Evolutionary conservation across 495 filamentous ascomycete species (phyloP).

Genomic region (Neurospora tetraspora): DNA sequence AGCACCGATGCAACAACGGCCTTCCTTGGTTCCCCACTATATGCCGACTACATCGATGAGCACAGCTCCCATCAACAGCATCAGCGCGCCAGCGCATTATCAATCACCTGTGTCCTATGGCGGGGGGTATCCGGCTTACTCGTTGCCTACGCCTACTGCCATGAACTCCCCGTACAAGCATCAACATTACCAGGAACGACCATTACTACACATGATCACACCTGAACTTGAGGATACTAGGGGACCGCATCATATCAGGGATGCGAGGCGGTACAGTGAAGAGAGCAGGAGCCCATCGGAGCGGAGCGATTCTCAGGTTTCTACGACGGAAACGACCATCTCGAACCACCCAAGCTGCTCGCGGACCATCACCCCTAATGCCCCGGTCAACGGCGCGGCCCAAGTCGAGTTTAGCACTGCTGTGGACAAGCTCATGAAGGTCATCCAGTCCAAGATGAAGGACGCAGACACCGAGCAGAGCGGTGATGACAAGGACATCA

Average conservation of each 20-base stretch:
- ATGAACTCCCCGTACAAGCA: slow-evolving; percentile 25
- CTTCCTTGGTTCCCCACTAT: slow-evolving; percentile 21
- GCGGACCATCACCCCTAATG: slow-evolving; percentile 19
- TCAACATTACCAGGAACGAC: slow-evolving; percentile 23
- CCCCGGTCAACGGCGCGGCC: slow-evolving; percentile 11
- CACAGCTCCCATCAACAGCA: slow-evolving; percentile 24
- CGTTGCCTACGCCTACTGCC: slow-evolving; percentile 12
- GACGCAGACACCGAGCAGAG: not conserved
- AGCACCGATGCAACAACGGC: slow-evolving; percentile 18
- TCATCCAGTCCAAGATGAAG: slow-evolving; percentile 62
- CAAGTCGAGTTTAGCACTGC: slow-evolving; percentile 63
- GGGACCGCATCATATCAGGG: slow-evolving; percentile 4
- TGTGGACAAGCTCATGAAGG: slow-evolving; percentile 85
- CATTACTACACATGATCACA: slow-evolving; percentile 12
- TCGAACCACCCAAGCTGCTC: slow-evolving; percentile 8
- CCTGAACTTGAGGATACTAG: slow-evolving; percentile 2
- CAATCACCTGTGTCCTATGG: slow-evolving; percentile 17
- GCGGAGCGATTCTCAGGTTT: slow-evolving; percentile 28
- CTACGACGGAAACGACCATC: slow-evolving; percentile 1
- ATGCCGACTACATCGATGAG: slow-evolving; percentile 24
- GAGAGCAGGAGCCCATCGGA: slow-evolving; percentile 25
- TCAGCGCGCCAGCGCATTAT: slow-evolving; percentile 26
- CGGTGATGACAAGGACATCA: not conserved
- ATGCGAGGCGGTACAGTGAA: slow-evolving; percentile 7
- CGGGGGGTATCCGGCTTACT: slow-evolving; percentile 22